Conservation (phyloP, 306 rosid genomes). For the Luffa aegyptiaca region DNA sequence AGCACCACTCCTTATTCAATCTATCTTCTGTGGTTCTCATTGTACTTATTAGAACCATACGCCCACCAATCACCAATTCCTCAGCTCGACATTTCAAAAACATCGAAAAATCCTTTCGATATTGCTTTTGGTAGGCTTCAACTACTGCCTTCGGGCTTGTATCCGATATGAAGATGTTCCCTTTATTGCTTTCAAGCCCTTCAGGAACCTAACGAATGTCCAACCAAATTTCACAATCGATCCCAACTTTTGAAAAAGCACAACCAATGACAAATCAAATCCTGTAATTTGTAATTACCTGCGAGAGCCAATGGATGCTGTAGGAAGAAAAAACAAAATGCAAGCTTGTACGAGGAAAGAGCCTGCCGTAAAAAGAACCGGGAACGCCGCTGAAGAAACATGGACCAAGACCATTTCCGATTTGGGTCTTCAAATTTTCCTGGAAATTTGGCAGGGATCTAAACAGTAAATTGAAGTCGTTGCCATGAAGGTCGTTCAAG, state of each 20-base stretch:
- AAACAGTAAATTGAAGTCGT: constrained; percentile 44
- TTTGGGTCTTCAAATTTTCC: constrained; percentile 13
- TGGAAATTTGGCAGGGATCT: constrained; percentile 25
- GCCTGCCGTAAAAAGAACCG: constrained; percentile 48
- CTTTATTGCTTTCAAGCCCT: neutral
- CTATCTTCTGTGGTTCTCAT: neutral
- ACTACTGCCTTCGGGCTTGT: constrained; percentile 15
- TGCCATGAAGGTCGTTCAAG: constrained; percentile 39
- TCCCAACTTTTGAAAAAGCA: too few species aligned
- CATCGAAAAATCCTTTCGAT: constrained; percentile 9
- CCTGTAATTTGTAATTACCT: constrained; percentile 11
- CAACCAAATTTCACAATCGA: neutral
- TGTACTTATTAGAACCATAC: neutral
- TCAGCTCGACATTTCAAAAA: neutral
- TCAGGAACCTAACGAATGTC: neutral
- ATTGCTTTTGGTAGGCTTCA: constrained; percentile 19
- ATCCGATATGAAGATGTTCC: constrained; percentile 1
- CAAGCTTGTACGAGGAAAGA: constrained; percentile 27
- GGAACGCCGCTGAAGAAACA: constrained; percentile 39
- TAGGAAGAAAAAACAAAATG: constrained; percentile 43
- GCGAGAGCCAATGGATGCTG: constrained; percentile 43
- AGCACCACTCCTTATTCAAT: neutral
- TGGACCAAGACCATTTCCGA: constrained; percentile 11
- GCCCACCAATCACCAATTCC: constrained; percentile 16
- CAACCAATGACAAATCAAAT: too few species aligned